phyloP scores from a whole-genome alignment of 176 grass and related monocot species.

The Rhynchospora breviuscula region DNA sequence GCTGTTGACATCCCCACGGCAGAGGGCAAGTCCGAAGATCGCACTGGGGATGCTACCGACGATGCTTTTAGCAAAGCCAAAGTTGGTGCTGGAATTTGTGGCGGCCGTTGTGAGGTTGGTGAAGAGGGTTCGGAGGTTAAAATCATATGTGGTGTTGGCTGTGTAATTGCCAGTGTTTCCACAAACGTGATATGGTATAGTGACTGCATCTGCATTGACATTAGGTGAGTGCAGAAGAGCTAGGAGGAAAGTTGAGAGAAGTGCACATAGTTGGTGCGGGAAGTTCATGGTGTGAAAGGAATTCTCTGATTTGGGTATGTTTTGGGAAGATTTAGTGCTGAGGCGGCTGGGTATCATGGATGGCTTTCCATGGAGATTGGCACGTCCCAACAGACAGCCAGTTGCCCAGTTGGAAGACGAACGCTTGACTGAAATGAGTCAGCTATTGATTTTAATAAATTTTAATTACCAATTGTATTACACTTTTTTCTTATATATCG shows the following conservation, averaged over 20 bases:
- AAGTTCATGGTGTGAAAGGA: too few species aligned
- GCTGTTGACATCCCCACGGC: conserved; percentile 43
- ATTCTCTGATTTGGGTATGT: too few species aligned
- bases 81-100: neutral
- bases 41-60: conserved; percentile 13
- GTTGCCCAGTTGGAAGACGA: too few species aligned
- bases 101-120: neutral
- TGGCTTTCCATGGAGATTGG: too few species aligned
- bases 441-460: too few species aligned
- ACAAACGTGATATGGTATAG: neutral
- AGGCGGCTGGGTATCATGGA: too few species aligned
- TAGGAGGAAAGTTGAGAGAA: neutral
- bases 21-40: conserved; percentile 33
- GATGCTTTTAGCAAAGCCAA: conserved; percentile 5
- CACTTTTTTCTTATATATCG: too few species aligned
- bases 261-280: too few species aligned
- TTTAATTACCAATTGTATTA: too few species aligned
- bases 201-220: neutral
- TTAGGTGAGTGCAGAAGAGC: neutral
- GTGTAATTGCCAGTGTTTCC: neutral
- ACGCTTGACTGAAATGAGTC: too few species aligned
- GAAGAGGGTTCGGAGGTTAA: conserved; percentile 21
- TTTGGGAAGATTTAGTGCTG: too few species aligned
- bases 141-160: neutral
- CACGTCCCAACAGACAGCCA: too few species aligned